Conservation (phyloP, 192 early-diverging fungal species). For the Phlyctochytrium planicorne region DNA sequence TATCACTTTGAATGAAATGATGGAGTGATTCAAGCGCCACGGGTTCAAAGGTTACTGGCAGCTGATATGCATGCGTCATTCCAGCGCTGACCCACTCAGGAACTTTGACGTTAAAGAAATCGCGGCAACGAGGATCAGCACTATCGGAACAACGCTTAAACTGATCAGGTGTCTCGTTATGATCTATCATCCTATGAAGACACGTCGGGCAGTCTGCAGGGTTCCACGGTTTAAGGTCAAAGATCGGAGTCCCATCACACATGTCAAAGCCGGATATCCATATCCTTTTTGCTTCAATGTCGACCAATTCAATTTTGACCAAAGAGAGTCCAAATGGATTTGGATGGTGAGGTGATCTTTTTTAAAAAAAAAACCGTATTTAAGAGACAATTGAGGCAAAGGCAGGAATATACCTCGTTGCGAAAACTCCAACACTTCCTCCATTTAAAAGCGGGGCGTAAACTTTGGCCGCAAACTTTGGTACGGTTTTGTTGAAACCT, state of each 20-base stretch:
- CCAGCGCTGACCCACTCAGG: conserved; percentile 37
- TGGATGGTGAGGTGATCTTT: conserved; percentile 37
- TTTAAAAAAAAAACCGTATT: no score
- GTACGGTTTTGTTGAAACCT: conserved; percentile 34
- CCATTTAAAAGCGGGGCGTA: conserved; percentile 33
- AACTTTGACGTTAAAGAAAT: conserved; percentile 16
- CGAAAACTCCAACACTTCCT: conserved; percentile 23
- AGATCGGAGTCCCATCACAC: conserved; percentile 31
- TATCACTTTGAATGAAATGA: conserved; percentile 10
- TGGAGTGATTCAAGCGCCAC: conserved; percentile 6
- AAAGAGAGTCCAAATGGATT: conserved; percentile 38
- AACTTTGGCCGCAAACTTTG: conserved; percentile 37
- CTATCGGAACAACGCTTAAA: neutral
- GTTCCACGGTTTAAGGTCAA: conserved; percentile 42
- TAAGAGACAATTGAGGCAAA: neutral
- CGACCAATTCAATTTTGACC: conserved; percentile 29
- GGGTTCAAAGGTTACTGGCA: conserved; percentile 17
- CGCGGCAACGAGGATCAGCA: conserved; percentile 13
- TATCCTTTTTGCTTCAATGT: conserved; percentile 16
- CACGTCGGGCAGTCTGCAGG: conserved; percentile 36
- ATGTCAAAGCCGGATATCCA: conserved; percentile 31
- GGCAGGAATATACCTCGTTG: no score
- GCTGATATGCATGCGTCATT: conserved; percentile 27
- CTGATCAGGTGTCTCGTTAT: neutral
- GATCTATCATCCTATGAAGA: conserved; percentile 23